Evolutionary conservation across 805 yeast genomes (phyloP).

Genomic region (Teunomyces funiuensis): DNA sequence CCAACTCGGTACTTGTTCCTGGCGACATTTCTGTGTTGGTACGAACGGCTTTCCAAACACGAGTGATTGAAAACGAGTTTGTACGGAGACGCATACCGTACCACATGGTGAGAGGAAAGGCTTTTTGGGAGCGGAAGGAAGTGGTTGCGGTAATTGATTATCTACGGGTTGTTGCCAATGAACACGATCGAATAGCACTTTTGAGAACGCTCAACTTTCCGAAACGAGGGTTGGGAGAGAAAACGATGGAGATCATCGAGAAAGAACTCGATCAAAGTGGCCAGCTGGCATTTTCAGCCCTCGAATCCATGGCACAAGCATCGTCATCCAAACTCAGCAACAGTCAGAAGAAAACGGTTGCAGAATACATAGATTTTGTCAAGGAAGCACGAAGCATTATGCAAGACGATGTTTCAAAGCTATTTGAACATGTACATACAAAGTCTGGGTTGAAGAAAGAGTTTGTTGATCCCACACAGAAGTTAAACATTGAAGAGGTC

Average conservation of each 20-base stretch:
- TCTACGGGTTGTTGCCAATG: constrained; percentile 59
- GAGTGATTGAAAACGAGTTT: constrained; percentile 64
- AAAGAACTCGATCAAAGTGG: constrained; percentile 3
- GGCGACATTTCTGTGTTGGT: constrained; percentile 74
- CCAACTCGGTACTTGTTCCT: constrained; percentile 41
- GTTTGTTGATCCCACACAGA: constrained; percentile 26
- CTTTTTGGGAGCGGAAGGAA: constrained; percentile 80
- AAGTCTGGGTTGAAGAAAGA: constrained; percentile 30
- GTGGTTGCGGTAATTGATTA: constrained; percentile 62
- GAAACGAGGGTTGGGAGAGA: constrained; percentile 65
- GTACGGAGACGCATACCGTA: constrained; percentile 60
- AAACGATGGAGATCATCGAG: constrained; percentile 33
- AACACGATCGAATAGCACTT: constrained; percentile 59
- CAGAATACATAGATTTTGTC: constrained; percentile 26
- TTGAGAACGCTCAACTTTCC: constrained; percentile 60
- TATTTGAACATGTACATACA: constrained; percentile 26
- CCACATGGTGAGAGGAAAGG: constrained; percentile 64
- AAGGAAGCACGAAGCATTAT: constrained; percentile 15
- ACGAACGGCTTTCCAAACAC: constrained; percentile 61
- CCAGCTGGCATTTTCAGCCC: neutral
- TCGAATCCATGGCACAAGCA: neutral
- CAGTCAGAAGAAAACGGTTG: constrained; percentile 17
- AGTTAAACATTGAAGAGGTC: constrained; percentile 42
- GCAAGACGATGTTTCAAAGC: constrained; percentile 7
- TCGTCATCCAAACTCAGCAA: constrained; percentile 11